A percentile compares a stretch with the other conserved stretches of the same genome.
These are phyloP conservation scores for Leccinum boreale DNA, from an alignment of 768 basidiomycete genomes.

Conservation along the genomic window DNA sequence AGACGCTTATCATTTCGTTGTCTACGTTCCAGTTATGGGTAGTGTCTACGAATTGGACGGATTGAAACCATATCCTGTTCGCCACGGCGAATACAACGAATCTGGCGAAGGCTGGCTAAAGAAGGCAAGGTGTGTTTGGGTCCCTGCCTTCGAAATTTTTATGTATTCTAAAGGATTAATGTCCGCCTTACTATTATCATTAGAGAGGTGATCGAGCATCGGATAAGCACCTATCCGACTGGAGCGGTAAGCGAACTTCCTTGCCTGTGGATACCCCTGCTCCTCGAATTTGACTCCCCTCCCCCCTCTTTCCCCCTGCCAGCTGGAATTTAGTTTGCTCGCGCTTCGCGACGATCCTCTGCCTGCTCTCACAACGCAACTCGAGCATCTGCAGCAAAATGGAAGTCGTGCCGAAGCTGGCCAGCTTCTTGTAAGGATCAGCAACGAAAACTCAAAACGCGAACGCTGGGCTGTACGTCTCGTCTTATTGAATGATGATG, in stretches of 20 bases:
- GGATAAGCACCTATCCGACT: conserved; percentile 87
- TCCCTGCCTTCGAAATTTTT: conserved; percentile 2
- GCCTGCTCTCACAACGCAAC: conserved; percentile 58
- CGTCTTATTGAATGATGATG: not conserved
- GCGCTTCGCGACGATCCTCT: conserved; percentile 83
- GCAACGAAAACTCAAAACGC: conserved; percentile 70
- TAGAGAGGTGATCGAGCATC: conserved; percentile 79
- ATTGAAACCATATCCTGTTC: conserved; percentile 72
- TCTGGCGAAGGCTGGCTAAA: conserved; percentile 79
- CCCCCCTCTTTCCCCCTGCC: conserved; percentile 5
- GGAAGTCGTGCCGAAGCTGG: conserved; percentile 43
- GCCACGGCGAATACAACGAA: conserved; percentile 72
- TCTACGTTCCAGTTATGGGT: conserved; percentile 84
- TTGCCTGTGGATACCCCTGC: not conserved
- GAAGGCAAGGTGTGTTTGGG: conserved; percentile 57
- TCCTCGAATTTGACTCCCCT: not conserved
- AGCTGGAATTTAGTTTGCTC: conserved; percentile 93
- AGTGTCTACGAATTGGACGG: conserved; percentile 93
- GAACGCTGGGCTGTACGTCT: conserved; percentile 77
- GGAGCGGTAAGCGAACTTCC: conserved; percentile 64
- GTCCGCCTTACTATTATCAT: conserved; percentile 4
- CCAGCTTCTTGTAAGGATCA: conserved; percentile 54
- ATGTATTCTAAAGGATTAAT: conserved; percentile 16
- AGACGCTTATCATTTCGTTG: conserved; percentile 97
- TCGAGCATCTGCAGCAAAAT: conserved; percentile 46